Evolutionary conservation across 805 yeast genomes (phyloP).

Genomic region (Priceomyces medius): DNA sequence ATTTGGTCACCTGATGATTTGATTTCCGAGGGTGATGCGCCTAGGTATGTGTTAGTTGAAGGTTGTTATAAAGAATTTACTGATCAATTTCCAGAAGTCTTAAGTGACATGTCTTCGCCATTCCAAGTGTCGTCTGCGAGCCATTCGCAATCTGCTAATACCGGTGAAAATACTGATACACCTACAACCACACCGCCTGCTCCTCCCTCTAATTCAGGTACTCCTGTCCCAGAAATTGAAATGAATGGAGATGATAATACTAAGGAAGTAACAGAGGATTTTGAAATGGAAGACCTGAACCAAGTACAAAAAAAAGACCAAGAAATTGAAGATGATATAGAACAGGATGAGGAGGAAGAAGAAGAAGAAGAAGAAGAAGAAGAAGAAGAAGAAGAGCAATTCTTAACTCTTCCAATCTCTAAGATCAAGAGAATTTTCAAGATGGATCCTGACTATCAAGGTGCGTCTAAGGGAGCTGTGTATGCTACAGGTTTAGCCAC

Average conservation of each 20-base stretch:
- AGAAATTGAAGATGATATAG: conserved; percentile 1
- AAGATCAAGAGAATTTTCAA: conserved; percentile 71
- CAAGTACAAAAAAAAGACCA: too few relatives aligned
- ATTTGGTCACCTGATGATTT: not conserved
- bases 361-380: conserved; percentile 10
- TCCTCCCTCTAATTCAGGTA: conserved; percentile 6
- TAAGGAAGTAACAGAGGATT: conserved; percentile 1
- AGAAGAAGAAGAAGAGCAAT: conserved; percentile 23
- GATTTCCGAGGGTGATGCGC: conserved; percentile 17
- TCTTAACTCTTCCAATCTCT: conserved; percentile 56
- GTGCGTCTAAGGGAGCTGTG: conserved; percentile 70
- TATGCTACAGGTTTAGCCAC: conserved; percentile 76
- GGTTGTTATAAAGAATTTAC: not conserved
- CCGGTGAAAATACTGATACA: conserved; percentile 13
- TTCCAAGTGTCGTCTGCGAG: conserved; percentile 5
- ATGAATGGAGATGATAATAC: conserved; percentile 5
- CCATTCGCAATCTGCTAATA: conserved; percentile 10
- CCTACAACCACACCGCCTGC: conserved; percentile 24
- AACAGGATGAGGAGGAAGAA: not conserved
- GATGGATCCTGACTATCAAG: conserved; percentile 69
- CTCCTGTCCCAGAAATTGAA: conserved; percentile 10
- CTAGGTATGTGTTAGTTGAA: not conserved
- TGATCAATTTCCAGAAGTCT: not conserved
- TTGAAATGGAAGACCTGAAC: not conserved
- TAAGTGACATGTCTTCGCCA: conserved; percentile 13